A percentile compares a stretch with the other conserved stretches of the same genome.
Conservation (phyloP, 805 yeast species). For the Crinitomyces ghanaensis region DNA sequence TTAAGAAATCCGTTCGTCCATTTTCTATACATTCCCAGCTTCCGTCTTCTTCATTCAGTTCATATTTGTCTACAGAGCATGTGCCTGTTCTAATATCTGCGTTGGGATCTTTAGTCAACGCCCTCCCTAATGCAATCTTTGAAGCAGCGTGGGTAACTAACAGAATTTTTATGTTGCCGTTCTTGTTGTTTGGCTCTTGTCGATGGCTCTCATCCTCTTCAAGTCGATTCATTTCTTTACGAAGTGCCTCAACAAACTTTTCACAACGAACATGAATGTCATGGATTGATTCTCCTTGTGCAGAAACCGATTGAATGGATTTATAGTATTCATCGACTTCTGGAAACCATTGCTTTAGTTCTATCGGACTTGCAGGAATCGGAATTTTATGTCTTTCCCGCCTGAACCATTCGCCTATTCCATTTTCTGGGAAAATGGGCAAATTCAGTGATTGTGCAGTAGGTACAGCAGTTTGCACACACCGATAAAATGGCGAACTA, state of each 20-base stretch:
- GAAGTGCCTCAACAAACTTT: constrained; percentile 42
- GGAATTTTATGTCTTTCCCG: constrained; percentile 35
- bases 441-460: constrained; percentile 47
- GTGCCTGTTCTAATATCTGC: constrained; percentile 65
- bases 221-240: constrained; percentile 53
- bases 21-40: constrained; percentile 56
- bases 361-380: constrained; percentile 56
- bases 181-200: too few relatives aligned
- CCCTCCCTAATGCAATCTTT: constrained; percentile 77
- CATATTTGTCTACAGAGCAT: constrained; percentile 67
- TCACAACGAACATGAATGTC: constrained; percentile 56
- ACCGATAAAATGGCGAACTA: constrained; percentile 80
- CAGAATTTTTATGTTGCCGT: too few relatives aligned
- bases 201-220: too few relatives aligned
- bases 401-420: constrained; percentile 83
- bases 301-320: constrained; percentile 48
- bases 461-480: constrained; percentile 73
- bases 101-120: constrained; percentile 42
- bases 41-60: constrained; percentile 18
- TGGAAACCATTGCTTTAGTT: constrained; percentile 45
- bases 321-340: constrained; percentile 36
- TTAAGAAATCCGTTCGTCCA: constrained; percentile 62
- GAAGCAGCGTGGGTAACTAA: constrained; percentile 92
- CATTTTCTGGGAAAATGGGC: constrained; percentile 60
- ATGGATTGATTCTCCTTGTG: constrained; percentile 60